Evolutionary conservation across 257 asterid genomes (phyloP).

Genomic region (Petrea volubilis): DNA sequence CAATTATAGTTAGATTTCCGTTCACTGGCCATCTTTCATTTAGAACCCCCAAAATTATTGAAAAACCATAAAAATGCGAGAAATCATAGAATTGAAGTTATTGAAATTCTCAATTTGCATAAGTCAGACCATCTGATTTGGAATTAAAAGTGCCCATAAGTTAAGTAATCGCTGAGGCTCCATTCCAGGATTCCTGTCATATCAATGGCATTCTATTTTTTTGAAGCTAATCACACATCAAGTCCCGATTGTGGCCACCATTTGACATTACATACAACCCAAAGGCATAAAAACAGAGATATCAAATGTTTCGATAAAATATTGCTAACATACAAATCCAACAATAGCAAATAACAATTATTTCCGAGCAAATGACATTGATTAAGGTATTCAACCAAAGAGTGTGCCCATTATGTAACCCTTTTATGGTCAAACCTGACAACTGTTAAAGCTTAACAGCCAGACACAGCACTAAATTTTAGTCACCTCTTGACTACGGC

Average conservation of each 20-base stretch:
- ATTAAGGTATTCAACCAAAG: background rate
- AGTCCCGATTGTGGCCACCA: background rate
- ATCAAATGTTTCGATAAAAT: background rate
- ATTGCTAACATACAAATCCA: background rate
- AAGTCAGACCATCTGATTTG: background rate
- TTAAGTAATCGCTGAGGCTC: background rate
- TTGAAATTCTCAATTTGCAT: background rate
- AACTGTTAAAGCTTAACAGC: background rate
- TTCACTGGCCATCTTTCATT: slow-evolving; percentile 2
- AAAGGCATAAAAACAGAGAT: background rate
- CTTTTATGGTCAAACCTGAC: slow-evolving; percentile 7
- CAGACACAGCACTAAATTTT: background rate
- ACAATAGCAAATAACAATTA: background rate
- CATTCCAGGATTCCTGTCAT: background rate
- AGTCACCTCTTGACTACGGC: background rate
- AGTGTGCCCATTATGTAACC: background rate
- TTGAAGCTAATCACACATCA: background rate
- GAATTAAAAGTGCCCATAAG: background rate
- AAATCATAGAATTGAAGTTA: background rate
- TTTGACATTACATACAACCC: slow-evolving; percentile 11
- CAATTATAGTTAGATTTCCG: background rate
- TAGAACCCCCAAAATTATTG: slow-evolving; percentile 1
- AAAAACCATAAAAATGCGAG: slow-evolving; percentile 1
- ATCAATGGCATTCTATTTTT: slow-evolving; percentile 9
- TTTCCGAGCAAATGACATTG: slow-evolving; percentile 6